These are phyloP conservation scores for Silene noctiflora DNA, from an alignment of 179 eudicot genomes.

Conservation along the genomic window DNA sequence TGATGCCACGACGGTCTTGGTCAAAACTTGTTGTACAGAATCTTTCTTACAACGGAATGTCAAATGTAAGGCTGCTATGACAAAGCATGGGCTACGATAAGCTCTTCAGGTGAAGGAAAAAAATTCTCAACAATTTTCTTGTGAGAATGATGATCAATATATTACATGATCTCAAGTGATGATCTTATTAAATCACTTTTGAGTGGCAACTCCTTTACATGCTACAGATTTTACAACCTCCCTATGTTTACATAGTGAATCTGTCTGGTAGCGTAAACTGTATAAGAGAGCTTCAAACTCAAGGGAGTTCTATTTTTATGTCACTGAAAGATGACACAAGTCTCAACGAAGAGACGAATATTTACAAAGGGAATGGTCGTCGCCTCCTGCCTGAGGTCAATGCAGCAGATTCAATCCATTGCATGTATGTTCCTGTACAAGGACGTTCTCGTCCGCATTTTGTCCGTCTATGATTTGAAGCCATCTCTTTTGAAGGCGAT, in stretches of 20 bases:
- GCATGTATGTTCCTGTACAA: constrained; percentile 29
- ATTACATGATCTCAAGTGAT: neutral
- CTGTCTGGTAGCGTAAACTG: neutral
- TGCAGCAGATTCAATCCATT: constrained; percentile 41
- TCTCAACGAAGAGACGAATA: constrained; percentile 24
- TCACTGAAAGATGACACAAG: constrained; percentile 15
- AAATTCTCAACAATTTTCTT: neutral
- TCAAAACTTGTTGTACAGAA: neutral
- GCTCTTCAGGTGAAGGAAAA: neutral
- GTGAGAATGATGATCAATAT: neutral
- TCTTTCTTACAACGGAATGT: too few species aligned
- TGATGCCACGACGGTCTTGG: too few species aligned
- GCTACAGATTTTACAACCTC: neutral
- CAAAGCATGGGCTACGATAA: neutral
- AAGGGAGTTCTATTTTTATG: constrained; percentile 8
- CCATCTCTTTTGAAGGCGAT: constrained; percentile 53
- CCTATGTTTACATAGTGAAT: constrained; percentile 2
- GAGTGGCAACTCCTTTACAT: constrained; percentile 17
- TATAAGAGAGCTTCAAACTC: constrained; percentile 1
- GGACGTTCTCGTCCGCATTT: constrained; percentile 15
- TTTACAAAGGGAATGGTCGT: constrained; percentile 18
- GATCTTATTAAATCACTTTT: constrained; percentile 9
- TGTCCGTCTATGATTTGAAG: constrained; percentile 34
- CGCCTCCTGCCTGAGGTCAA: constrained; percentile 20
- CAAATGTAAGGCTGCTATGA: too few species aligned